Evolutionary conservation across 805 yeast species (phyloP), one percentile per base, ranked within the genome.

Genomic region (Isabelozyma gotoi): DNA sequence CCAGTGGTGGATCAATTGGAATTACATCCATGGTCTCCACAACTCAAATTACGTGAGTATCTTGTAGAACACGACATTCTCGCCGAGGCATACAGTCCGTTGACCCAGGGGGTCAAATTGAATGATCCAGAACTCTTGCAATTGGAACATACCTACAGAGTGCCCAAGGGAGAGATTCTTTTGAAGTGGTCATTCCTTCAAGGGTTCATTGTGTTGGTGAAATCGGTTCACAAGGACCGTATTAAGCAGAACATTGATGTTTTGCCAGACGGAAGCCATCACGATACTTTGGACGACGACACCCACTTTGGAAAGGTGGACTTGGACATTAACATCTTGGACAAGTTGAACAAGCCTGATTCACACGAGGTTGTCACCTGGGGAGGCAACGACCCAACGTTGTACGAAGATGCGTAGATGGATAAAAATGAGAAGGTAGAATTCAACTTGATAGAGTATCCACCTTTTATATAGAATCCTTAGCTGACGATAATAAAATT

Each of bases 1-100:
- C 68, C 96, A 0, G 88, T 83, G 0, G 84, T 86, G 34, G 84
- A 88, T 61, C 96, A 89, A 60, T 78, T 88, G 56, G 96, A 88
- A 62, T 74, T 88, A 40, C 87, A 88, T 46, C 96, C 94, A 16
- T 87, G 94, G 91, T 71, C 84, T 55, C 87, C 84, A 67, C 72
- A 85, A 53, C 65, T 73, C 42, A 81, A 82, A 40, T 70, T 88
- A 44, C 80, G 85, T 17, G 76, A 81, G 42, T 85, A 68, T 63
- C 81, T 86, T 58, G 68, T 72, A 24, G 56, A 71, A 12, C 63
- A 82, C 44, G 80, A 73, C 36, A 77, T 90, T 33, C 65, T 71
- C 5, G 78, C 84, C 8, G 88, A 86, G 59, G 91, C 95, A 0
- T 90, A 78, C 65, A 82, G 94, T 6, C 96, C 97, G 6, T 75